Base-by-base conservation (phyloP, 2,329 filamentous ascomycete genomes). In the Escovopsis weberi region DNA sequence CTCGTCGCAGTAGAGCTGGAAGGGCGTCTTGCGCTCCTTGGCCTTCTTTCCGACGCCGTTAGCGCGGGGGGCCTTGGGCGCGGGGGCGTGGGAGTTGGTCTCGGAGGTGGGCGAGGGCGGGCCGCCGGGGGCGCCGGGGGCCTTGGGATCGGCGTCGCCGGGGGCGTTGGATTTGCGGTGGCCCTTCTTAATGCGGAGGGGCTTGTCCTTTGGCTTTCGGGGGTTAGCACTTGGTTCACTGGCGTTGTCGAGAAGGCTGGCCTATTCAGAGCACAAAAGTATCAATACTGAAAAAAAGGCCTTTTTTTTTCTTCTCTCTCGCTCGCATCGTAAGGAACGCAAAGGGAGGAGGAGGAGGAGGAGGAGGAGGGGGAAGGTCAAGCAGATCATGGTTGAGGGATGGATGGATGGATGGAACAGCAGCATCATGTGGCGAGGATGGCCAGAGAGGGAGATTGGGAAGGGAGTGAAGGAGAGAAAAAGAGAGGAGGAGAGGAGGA, bases 121-220 rank as follows among this genome's bases (percentile, higher is more conserved):
- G 52, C 72, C 65, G 57, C 63, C 68, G 53, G 67, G 66, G 33
- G 66, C 61, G 48, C 59, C 64, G 36, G 55, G 57, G 43, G 58
- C 58, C 50, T 65, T 65, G 23, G 61, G 51, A 40, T 71, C 70
- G 53, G 57, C 54, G 47, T 64, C 65, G 45, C 63, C 60, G 43
- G 68, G 57, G 42, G 67, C 59, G 33, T 73, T 74, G 9, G 69
- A 65, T 60, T 80, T 80, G 42, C 80, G 66, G 54, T 85, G 79
- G 46, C 78, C 78, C 42, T 82, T 74, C 67, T 87, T 87, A 48
- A 75, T 79, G 30, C 82, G 75, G 49, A 86, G 65, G 28, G 82
- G 82, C 61, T 86, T 86, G 55, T 86, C 82, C 61, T 85, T 81
- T 32, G 82, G 82, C 80, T 84, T 58, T 50, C 53, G 53, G 51